Conservation (phyloP, 129 eudicot genomes). For the Helianthus tuberosus region DNA sequence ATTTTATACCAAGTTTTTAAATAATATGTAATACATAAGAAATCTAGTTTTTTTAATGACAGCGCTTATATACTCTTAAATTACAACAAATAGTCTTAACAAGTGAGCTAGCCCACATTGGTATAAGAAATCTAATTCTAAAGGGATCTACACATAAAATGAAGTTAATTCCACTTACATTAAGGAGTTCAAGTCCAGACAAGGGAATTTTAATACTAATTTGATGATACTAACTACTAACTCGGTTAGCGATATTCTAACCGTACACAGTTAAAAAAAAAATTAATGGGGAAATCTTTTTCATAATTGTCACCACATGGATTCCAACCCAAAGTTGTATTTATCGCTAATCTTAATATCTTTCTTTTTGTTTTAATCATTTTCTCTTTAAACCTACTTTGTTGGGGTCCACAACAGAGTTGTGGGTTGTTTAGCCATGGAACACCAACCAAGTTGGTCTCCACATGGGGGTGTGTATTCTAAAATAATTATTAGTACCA, state of each 20-base stretch:
- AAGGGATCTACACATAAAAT: not conserved
- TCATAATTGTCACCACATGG: conserved; percentile 56
- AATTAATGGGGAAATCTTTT: conserved; percentile 23
- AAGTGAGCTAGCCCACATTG: too few relatives aligned
- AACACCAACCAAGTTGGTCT: conserved; percentile 68
- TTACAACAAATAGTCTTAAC: too few relatives aligned
- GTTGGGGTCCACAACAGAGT: conserved; percentile 25
- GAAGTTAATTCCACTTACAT: conserved; percentile 20
- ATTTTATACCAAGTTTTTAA: not conserved
- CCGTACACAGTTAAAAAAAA: too few relatives aligned
- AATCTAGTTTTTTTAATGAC: too few relatives aligned
- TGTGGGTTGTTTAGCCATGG: conserved; percentile 45
- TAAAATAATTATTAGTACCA: conserved; percentile 28
- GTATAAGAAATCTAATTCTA: too few relatives aligned
- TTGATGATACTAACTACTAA: too few relatives aligned
- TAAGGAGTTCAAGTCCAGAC: too few relatives aligned
- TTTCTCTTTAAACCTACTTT: conserved; percentile 26
- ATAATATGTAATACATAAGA: too few relatives aligned
- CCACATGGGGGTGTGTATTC: conserved; percentile 62
- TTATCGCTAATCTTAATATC: conserved; percentile 17
- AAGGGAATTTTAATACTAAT: too few relatives aligned
- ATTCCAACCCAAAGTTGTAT: conserved; percentile 43
- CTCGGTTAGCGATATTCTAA: too few relatives aligned
- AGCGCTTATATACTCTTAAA: too few relatives aligned
- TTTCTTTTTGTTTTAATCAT: conserved; percentile 19